Conservation (phyloP, 2,329 filamentous ascomycete genomes). For the Raffaelea albimanens region DNA sequence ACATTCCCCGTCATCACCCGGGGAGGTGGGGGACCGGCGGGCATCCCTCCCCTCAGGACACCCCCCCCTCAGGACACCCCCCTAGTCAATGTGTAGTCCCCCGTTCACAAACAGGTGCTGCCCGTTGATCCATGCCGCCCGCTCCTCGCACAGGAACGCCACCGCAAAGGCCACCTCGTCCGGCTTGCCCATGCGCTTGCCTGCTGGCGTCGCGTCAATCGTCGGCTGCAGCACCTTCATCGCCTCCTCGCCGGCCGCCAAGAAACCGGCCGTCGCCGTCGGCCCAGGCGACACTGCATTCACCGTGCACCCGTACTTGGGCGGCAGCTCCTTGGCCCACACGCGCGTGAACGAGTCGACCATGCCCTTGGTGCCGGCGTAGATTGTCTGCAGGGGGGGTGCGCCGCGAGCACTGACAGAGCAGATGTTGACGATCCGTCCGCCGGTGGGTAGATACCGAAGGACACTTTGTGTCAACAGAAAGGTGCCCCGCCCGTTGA, state of each 20-base stretch:
- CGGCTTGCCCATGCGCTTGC: conserved; percentile 28
- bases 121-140: conserved; percentile 38
- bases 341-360: conserved; percentile 49
- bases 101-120: conserved; percentile 20
- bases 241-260: conserved; percentile 20
- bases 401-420: conserved; percentile 37
- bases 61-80: too few species aligned
- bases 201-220: conserved; percentile 33
- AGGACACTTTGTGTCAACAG: conserved; percentile 44
- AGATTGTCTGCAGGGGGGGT: conserved; percentile 8
- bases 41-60: too few species aligned
- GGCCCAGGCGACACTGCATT: conserved; percentile 53
- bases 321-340: conserved; percentile 49
- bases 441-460: conserved; percentile 32
- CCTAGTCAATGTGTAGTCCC: conserved; percentile 14
- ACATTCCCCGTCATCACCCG: too few species aligned
- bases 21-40: too few species aligned
- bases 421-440: conserved; percentile 49
- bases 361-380: conserved; percentile 30
- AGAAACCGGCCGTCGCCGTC: conserved; percentile 32
- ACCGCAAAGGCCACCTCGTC: conserved; percentile 38
- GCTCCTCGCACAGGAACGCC: conserved; percentile 32
- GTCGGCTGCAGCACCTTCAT: conserved; percentile 30
- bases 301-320: conserved; percentile 43
- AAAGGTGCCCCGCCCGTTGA: conserved; percentile 46